Conservation (phyloP, 2,329 filamentous ascomycete species). For the Cordyceps cicadae region DNA sequence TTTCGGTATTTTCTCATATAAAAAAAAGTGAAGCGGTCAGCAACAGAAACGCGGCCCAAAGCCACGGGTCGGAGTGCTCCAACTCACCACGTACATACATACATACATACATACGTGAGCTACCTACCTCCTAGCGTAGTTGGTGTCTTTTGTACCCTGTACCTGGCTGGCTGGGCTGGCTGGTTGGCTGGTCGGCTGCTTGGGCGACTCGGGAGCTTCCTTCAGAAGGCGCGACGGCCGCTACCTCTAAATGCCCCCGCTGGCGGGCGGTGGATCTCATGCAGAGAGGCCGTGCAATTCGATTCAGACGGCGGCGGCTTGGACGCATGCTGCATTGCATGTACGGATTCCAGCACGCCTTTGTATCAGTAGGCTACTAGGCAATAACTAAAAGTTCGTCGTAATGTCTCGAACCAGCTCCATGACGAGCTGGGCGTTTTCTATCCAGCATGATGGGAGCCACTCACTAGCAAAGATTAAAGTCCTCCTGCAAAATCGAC, state of each 20-base stretch:
- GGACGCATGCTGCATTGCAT: not conserved
- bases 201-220: not conserved
- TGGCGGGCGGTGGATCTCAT: constrained; percentile 3
- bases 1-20: not conserved
- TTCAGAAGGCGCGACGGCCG: not conserved
- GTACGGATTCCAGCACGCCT: not conserved
- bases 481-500: not conserved
- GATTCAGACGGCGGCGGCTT: not conserved
- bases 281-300: not conserved
- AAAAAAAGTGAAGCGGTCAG: constrained; percentile 1
- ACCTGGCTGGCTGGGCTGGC: not conserved
- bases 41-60: not conserved
- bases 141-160: not conserved
- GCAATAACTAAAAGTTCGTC: too few relatives aligned
- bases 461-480: not conserved
- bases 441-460: not conserved
- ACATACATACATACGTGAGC: too few relatives aligned
- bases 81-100: too few relatives aligned
- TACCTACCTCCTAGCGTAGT: too few relatives aligned
- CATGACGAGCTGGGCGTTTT: not conserved
- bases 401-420: not conserved
- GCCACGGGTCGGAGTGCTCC: not conserved
- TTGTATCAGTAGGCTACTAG: not conserved
- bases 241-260: constrained; percentile 8
- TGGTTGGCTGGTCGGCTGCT: too few relatives aligned